Base-by-base conservation (phyloP, 164 flowering plant genomes). In the Nymphaea colorata region DNA sequence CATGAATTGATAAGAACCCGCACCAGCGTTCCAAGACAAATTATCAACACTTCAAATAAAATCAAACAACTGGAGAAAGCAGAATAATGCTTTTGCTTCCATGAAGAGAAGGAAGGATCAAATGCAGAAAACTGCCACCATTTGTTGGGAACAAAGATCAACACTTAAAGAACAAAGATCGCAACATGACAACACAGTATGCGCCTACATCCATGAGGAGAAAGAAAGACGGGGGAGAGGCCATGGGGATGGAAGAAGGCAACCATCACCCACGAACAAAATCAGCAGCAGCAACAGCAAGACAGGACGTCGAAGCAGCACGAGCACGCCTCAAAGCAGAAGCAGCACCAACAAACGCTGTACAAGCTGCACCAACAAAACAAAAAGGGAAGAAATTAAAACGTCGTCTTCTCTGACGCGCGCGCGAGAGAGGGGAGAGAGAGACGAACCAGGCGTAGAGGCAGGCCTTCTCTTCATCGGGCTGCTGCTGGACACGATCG, bases 381-480 rank as follows among this genome's bases (percentile, higher is more conserved):
- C 62, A 6, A 25, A 36, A 12, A 17, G 55, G 65, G 51, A 10
- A 18, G 43, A 42, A 18, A 43, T 25, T 25, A 25, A 25, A 25
- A 44, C 59, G n/a, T 15, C 14, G 61, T 11, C 42, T 18, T 15
- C 66, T 44, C 65, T 17, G 18, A 44, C 36, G n/a, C 42, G 45
- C 7, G 10, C 42, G 36, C 42, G 17, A 25, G 43, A 62, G 36
- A 36, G 4, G 44, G 53, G 44, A n/a, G 17, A 63, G 55, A 36
- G 6, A 10, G 15, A 59, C 76, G 42, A 3, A 87, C 87, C 80
- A 79, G 45, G 89, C 85, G 72, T 84, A 79, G 76, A 87, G 79
- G 75, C 81, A 85, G 65, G 88, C 89, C 74, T 78, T 81, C 71
- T 85, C 84, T 43, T 87, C 82, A 10, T 69, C 77, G 59, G 86